Base-by-base conservation (phyloP, 805 yeast species). In the Diddensiella caesifluorescens region DNA sequence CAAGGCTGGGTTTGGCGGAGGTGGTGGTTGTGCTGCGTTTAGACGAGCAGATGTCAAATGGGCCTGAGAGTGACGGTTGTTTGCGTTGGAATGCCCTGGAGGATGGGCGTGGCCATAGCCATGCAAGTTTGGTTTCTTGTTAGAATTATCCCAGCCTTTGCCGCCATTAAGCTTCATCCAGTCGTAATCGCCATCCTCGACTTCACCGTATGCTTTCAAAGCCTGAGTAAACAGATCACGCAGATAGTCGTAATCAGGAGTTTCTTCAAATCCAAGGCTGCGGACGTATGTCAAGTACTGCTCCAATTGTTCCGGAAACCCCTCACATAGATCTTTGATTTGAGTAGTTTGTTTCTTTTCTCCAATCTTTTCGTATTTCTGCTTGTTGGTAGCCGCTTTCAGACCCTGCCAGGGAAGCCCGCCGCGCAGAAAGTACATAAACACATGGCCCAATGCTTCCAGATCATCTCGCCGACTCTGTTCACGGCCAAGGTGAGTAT, bases 371-470 rank as follows among this genome's bases (percentile, higher is more conserved):
- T 92, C 97, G 65, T 92, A 92, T 67, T 92, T 92, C 57, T 87
- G 96, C 67, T 92, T 90, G 71, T 92, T 92, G 30, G 95, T 89
- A 51, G 96, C 96, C 4, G 98, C 98, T 64, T 92, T 90, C 53
- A 92, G 73, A 20, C 98, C 98, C 70, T 92, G 98, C 98, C 98
- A 92, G 48, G 98, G 98, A 57, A 92, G 71, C 45, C 86, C 85
- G 35, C 98, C 98, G 55, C 95, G 77, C 51, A 90, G 65, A 64
- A 92, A 92, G 66, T 92, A 92, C 70, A 92, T 84, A 59, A 92
- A 87, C 5, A 92, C 98, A 63, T 92, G 97, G 25, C 97, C 98
- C 59, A 92, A 72, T 42, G 95, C 86, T 68, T 92, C 98, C 59
- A 92, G 74, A 65, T 92, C 98, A 60, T 92, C 98, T 56, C 98